These are phyloP conservation scores for Podaxis mareebaensis DNA, from an alignment of 768 basidiomycete species.

Conservation along the genomic window DNA sequence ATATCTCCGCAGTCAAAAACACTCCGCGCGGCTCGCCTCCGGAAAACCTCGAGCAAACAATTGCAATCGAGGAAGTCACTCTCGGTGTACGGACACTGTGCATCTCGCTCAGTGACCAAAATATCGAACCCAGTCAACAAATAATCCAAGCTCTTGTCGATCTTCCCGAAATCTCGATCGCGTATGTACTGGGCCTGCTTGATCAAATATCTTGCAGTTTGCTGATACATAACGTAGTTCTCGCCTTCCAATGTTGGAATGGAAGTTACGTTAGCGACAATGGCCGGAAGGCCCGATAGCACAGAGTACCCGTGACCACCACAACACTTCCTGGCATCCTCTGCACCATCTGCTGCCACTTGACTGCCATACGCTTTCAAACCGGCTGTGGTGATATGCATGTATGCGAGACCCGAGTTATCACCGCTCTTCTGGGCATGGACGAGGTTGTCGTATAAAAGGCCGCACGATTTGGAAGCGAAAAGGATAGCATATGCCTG, in stretches of 20 bases:
- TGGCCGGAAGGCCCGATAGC: conserved; percentile 24
- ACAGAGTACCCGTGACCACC: conserved; percentile 27
- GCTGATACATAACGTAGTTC: conserved; percentile 30
- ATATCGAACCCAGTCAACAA: not conserved
- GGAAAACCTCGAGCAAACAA: conserved; percentile 21
- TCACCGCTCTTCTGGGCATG: conserved; percentile 15
- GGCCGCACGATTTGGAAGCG: conserved; percentile 18
- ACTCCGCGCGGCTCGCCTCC: conserved; percentile 24
- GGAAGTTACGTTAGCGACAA: conserved; percentile 21
- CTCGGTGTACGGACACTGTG: not conserved
- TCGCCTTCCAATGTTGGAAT: conserved; percentile 27
- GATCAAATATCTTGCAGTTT: conserved; percentile 27
- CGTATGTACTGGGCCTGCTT: conserved; percentile 17
- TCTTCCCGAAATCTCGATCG: not conserved
- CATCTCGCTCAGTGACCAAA: not conserved
- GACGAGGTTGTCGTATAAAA: conserved; percentile 18
- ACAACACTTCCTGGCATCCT: conserved; percentile 28
- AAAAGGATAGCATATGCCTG: conserved; percentile 24
- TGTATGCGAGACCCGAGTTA: conserved; percentile 16
- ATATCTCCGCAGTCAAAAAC: conserved; percentile 19
- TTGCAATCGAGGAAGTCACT: conserved; percentile 20
- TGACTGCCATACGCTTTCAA: conserved; percentile 27
- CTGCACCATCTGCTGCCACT: conserved; percentile 24
- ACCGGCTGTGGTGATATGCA: conserved; percentile 22
- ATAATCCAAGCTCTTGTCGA: conserved; percentile 5